Evolutionary conservation across 768 basidiomycete genomes (phyloP).

Genomic region (Crucibulum laeve): DNA sequence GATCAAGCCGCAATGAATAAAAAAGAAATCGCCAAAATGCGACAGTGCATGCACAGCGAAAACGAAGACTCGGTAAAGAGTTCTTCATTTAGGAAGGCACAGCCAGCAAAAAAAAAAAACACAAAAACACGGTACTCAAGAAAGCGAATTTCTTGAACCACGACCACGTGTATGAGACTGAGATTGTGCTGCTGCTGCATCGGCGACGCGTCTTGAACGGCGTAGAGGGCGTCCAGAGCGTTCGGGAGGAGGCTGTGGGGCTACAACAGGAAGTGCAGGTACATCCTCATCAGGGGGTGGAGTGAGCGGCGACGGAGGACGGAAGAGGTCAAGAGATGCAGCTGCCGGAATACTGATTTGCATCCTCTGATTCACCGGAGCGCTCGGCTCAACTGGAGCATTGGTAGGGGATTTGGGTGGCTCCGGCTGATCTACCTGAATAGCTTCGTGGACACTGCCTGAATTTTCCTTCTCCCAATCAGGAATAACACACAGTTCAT

Average conservation of each 20-base stretch:
- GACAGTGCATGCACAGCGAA: background rate
- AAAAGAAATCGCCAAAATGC: conserved; percentile 9
- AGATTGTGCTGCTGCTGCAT: conserved; percentile 46
- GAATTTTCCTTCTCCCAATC: conserved; percentile 45
- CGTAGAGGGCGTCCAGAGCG: conserved; percentile 36
- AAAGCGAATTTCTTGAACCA: conserved; percentile 34
- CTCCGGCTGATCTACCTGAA: conserved; percentile 9
- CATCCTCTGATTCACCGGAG: conserved; percentile 1
- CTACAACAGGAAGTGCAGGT: background rate
- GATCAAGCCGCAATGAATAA: conserved; percentile 1
- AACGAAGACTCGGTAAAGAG: too few relatives aligned
- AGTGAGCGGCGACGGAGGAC: conserved; percentile 5
- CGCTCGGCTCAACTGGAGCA: background rate
- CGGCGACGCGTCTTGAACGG: conserved; percentile 67
- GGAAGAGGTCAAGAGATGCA: too few relatives aligned
- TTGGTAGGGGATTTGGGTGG: conserved; percentile 2
- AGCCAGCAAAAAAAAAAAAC: conserved; percentile 2
- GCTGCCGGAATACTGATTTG: background rate
- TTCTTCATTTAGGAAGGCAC: too few relatives aligned
- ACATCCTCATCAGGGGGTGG: background rate
- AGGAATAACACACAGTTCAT: conserved; percentile 53
- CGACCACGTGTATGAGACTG: conserved; percentile 37
- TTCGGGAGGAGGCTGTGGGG: background rate
- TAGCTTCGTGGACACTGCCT: conserved; percentile 11
- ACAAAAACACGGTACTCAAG: conserved; percentile 17